Evolutionary conservation across 805 yeast genomes (phyloP).

Genomic region (Millerozyma miso): DNA sequence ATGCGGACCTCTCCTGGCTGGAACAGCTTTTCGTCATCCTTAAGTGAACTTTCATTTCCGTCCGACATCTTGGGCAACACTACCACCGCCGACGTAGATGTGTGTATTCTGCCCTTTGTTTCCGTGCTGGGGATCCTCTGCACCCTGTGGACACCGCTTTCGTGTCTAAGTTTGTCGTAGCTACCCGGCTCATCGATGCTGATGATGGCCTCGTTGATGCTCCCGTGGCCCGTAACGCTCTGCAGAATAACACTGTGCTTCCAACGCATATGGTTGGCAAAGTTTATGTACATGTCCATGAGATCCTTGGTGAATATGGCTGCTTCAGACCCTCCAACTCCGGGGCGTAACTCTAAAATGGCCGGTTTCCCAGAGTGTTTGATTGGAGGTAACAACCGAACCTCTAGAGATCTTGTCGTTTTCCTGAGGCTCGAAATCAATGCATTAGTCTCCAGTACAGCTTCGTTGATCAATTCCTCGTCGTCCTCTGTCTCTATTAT

Average conservation of each 20-base stretch:
- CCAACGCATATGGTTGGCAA: constrained; percentile 68
- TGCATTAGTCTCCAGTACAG: constrained; percentile 51
- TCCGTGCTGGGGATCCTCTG: constrained; percentile 94
- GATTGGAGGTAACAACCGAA: constrained; percentile 67
- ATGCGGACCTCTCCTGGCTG: constrained; percentile 84
- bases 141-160: constrained; percentile 95
- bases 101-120: constrained; percentile 88
- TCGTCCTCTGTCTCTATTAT: constrained; percentile 31
- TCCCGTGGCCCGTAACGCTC: constrained; percentile 53
- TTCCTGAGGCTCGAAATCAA: constrained; percentile 42
- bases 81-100: constrained; percentile 93
- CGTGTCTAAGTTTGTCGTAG: constrained; percentile 68
- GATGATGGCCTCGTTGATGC: constrained; percentile 73
- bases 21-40: constrained; percentile 62
- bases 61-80: constrained; percentile 80
- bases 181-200: constrained; percentile 71
- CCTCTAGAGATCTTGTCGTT: constrained; percentile 45
- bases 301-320: constrained; percentile 79
- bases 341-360: constrained; percentile 84
- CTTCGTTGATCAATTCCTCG: constrained; percentile 48
- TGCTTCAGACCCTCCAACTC: constrained; percentile 95
- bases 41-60: constrained; percentile 43
- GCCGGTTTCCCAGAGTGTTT: constrained; percentile 75
- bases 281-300: constrained; percentile 74
- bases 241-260: constrained; percentile 54